Base-by-base conservation (phyloP, 2,329 filamentous ascomycete species). In the Pseudofabraea citricarpa region DNA sequence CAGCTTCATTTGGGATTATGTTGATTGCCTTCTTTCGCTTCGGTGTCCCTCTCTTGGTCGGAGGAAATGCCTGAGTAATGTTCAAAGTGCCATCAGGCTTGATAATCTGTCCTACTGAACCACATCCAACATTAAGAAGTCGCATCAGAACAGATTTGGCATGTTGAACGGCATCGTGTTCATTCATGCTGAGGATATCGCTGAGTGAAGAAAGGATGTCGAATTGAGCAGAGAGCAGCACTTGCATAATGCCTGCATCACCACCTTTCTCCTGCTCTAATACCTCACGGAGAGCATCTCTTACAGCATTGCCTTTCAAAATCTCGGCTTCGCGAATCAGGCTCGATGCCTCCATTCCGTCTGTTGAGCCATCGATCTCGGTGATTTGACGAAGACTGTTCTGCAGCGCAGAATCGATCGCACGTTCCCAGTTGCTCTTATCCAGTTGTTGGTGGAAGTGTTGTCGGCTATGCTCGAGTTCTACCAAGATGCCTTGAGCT, bases 391-490 rank as follows among this genome's bases (percentile, higher is more conserved):
- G 77, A 46, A 95, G 70, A 55, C 88, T 88, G 59, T 94, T 88
- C 48, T 90, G 85, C 24, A 97, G 74, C 4, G 93, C 93, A 1
- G 88, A 88, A 57, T 95, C 90, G 48, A 98, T 75, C 36, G 83
- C 79, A 40, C 88, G 82, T 51, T 95, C 89, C 93, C 93, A 98
- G 50, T 84, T 87, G 36, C 75, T 81, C 62, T 85, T 89, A 36
- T 85, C 77, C 40, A 97, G 65, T 56, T 83, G 83, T 59, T 95
- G 87, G 59, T 95, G 89, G 51, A 91, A 86, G 63, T 96, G 90
- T 51, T 95, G 87, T 48, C 91, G 75, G 64, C 90, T 96, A 55
- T 84, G 80, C 64, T 97, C 91, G 36, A 98, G 70, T 65, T 98
- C 94, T 6, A 88, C 73, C 21, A 95, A 74, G 32, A 97, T 90